Base-by-base conservation (phyloP, 2,329 filamentous ascomycete genomes). In the Leptographium radiaticola region DNA sequence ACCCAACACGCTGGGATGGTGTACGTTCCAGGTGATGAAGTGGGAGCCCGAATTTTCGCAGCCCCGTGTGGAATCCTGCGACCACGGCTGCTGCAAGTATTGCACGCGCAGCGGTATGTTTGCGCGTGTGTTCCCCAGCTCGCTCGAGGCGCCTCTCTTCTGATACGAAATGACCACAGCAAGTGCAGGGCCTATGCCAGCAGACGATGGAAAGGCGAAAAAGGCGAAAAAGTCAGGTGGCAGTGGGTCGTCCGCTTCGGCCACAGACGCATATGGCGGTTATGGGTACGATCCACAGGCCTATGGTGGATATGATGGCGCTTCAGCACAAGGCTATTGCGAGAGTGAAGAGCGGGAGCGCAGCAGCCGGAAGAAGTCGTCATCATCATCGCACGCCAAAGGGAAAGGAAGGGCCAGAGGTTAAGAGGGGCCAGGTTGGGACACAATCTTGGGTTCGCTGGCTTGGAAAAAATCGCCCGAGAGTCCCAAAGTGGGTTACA, bases 1-100 rank as follows among this genome's bases (percentile, higher is more conserved):
- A 0, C 73, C 75, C 18, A 79, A 80, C 60, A 70, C 64, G 1
- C 66, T 70, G 56, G 77, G 76, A 8, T 80, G 76, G 76, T 80
- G 77, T 61, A 69, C 67, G 11, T 70, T 69, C 53, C 40, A 56
- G 57, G 63, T 66, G 13, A 64, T 63, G 48, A 60, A 59, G 34
- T 59, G 65, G 57, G 54, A 62, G 49, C 63, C 62, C 51, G 69
- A 68, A 1, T 62, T 61, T 52, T 61, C 62, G 12, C 58, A 64
- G 20, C 70, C 73, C 53, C 61, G 66, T 20, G 62, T 69, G 48
- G 66, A 72, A 53, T 65, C 69, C 2, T 80, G 76, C 54, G 74
- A 75, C 52, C 76, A 80, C 56, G 74, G 73, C 15, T 79, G 75
- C 59, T 80, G 76, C 60, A 68, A 66, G 52, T 68, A 69, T 31